Evolutionary conservation across 2,329 filamentous ascomycete species (phyloP).

Genomic region (Simplicillium sp.): DNA sequence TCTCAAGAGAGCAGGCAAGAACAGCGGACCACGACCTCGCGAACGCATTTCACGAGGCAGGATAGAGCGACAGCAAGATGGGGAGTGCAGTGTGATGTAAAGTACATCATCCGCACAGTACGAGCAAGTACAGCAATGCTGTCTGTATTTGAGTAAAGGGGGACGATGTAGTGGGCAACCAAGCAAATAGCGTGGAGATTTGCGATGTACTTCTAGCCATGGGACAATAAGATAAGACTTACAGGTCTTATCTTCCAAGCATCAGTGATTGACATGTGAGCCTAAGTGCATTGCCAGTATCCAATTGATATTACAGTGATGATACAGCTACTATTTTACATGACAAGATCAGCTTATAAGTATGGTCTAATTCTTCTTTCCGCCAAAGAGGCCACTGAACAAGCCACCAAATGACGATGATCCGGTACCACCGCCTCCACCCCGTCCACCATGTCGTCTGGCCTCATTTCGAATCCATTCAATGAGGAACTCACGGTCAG

Average conservation of each 20-base stretch:
- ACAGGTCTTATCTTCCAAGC: no score
- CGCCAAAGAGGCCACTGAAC: conserved; percentile 18
- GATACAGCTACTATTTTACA: no score
- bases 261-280: no score
- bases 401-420: conserved; percentile 26
- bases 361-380: no score
- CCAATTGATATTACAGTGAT: no score
- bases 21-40: conserved; percentile 55
- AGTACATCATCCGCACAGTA: background rate
- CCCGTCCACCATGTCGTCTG: conserved; percentile 31
- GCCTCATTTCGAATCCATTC: conserved; percentile 46
- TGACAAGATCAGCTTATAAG: no score
- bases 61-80: conserved; percentile 75
- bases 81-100: conserved; percentile 81
- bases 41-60: conserved; percentile 76
- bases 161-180: no score
- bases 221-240: no score
- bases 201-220: no score
- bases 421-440: conserved; percentile 29
- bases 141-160: no score
- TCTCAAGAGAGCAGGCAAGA: conserved; percentile 70
- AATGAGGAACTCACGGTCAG: conserved; percentile 38
- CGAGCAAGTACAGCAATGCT: conserved; percentile 9
- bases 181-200: no score
- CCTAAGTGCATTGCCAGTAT: no score